Evolutionary conservation across 352 stramenopile species (phyloP).

Genomic region (Phytophthora aleatoria): DNA sequence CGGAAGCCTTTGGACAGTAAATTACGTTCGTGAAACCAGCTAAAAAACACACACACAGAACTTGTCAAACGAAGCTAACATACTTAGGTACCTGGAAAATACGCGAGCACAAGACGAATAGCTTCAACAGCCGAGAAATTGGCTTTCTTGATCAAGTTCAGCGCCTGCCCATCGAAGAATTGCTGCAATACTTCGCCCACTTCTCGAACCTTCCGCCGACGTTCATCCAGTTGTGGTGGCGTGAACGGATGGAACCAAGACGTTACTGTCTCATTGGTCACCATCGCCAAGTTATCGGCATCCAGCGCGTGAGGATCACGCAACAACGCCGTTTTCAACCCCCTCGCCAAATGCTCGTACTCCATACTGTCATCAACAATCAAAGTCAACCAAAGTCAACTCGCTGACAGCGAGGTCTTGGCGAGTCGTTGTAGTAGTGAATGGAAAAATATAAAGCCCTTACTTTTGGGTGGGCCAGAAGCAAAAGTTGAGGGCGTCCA

Average conservation of each 20-base stretch:
- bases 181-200: constrained; percentile 54
- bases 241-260: constrained; percentile 74
- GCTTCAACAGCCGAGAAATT: constrained; percentile 63
- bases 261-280: constrained; percentile 48
- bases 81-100: constrained; percentile 57
- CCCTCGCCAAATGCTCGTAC: constrained; percentile 85
- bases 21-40: neutral
- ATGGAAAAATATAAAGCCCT: neutral
- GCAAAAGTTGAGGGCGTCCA: constrained; percentile 92
- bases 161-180: constrained; percentile 49
- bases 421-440: too few relatives aligned
- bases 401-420: neutral
- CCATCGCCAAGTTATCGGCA: constrained; percentile 45
- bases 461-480: constrained; percentile 88
- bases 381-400: neutral
- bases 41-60: too few relatives aligned
- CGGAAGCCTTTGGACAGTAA: constrained; percentile 54
- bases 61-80: neutral
- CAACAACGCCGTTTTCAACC: constrained; percentile 73
- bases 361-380: constrained; percentile 60
- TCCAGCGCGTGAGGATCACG: constrained; percentile 62
- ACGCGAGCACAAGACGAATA: constrained; percentile 64
- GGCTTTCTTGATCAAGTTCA: constrained; percentile 60
- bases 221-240: constrained; percentile 65
- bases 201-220: constrained; percentile 63